Evolutionary conservation across 2,329 filamentous ascomycete genomes (phyloP).

Genomic region (Dactylella cylindrospora): DNA sequence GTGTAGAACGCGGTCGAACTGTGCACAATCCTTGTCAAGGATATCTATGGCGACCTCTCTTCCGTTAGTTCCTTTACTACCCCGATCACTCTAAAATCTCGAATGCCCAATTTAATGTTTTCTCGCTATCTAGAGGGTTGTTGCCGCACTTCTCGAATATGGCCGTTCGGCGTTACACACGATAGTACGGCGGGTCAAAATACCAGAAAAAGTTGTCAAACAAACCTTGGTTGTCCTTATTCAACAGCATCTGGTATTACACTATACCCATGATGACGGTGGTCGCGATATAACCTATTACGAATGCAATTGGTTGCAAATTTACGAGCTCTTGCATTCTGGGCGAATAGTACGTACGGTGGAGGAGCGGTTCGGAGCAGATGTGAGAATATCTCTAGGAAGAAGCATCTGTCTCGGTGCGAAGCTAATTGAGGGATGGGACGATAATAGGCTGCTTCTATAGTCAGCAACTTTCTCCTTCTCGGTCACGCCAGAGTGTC

Average conservation of each 20-base stretch:
- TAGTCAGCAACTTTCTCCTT: constrained; percentile 48
- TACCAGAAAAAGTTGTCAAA: constrained; percentile 73
- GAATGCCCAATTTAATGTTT: constrained; percentile 3
- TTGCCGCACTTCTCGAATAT: constrained; percentile 72
- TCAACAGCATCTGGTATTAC: constrained; percentile 82
- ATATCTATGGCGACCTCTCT: constrained; percentile 86
- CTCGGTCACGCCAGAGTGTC: constrained; percentile 52
- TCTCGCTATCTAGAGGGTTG: constrained; percentile 68
- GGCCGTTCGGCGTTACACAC: constrained; percentile 73
- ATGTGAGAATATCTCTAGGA: constrained; percentile 58
- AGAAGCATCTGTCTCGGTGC: neutral
- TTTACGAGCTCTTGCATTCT: constrained; percentile 77
- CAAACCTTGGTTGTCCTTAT: constrained; percentile 81
- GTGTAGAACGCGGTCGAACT: constrained; percentile 76
- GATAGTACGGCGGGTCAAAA: constrained; percentile 70
- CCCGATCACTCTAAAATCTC: constrained; percentile 14
- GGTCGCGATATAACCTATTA: constrained; percentile 66
- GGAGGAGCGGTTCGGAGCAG: constrained; percentile 70
- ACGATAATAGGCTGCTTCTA: constrained; percentile 43
- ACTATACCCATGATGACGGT: constrained; percentile 65
- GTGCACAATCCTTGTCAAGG: constrained; percentile 82
- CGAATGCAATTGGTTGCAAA: constrained; percentile 75
- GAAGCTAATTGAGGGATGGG: neutral
- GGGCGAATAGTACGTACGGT: constrained; percentile 79
- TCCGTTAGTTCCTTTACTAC: constrained; percentile 64